These are phyloP conservation scores for Sporisorium scitamineum DNA, from an alignment of 1,284 basidiomycete genomes.

Conservation along the genomic window DNA sequence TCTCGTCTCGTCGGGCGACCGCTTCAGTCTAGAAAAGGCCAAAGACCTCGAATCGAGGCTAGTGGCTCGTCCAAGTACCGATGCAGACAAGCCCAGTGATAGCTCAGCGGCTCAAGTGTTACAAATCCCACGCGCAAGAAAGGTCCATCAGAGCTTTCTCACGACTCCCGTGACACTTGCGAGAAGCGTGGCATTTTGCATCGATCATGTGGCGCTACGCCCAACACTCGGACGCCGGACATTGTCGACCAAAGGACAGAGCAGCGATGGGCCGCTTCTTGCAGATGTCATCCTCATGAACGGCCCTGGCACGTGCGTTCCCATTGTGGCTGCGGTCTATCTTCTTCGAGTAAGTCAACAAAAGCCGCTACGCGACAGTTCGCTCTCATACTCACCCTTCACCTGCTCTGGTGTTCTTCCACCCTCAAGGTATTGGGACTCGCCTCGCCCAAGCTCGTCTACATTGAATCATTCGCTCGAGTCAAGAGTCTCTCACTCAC, in stretches of 20 bases:
- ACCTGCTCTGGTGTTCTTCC: background rate
- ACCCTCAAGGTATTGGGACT: constrained; percentile 78
- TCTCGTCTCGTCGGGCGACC: constrained; percentile 84
- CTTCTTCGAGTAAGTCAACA: constrained; percentile 78
- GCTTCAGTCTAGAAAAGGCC: constrained; percentile 81
- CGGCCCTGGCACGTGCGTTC: constrained; percentile 93
- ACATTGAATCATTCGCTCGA: constrained; percentile 94
- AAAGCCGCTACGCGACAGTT: background rate
- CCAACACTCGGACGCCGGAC: constrained; percentile 19
- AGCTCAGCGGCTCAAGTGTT: constrained; percentile 17
- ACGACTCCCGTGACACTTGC: constrained; percentile 53
- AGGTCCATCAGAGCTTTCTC: constrained; percentile 60
- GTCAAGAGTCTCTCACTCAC: constrained; percentile 85
- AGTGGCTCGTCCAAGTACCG: too few species aligned
- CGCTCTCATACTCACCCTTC: too few species aligned
- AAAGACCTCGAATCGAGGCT: constrained; percentile 75
- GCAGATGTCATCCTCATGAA: constrained; percentile 88
- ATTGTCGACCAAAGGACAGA: background rate
- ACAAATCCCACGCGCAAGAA: constrained; percentile 82
- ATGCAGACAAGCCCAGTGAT: background rate
- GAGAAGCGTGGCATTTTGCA: constrained; percentile 42
- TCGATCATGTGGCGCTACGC: constrained; percentile 45
- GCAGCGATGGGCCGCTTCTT: constrained; percentile 25
- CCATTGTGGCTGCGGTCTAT: constrained; percentile 80
- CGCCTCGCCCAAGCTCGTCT: constrained; percentile 81